These are phyloP conservation scores for Kluyveromyces wickerhamii DNA, from an alignment of 805 yeast species.

Conservation along the genomic window DNA sequence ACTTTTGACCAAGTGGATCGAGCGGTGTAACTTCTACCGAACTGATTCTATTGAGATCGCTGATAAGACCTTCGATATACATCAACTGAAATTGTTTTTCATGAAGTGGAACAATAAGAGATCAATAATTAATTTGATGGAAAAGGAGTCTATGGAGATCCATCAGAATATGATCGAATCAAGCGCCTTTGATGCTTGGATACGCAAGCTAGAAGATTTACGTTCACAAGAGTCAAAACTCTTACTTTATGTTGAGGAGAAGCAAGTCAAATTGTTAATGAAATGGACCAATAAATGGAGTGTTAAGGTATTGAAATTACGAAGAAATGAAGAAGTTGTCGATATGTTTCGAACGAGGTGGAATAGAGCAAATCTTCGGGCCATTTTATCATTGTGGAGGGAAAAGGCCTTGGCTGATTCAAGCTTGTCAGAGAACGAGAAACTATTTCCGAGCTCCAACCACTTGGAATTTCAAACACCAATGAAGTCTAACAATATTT, in stretches of 20 bases:
- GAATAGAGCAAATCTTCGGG: slow-evolving; percentile 34
- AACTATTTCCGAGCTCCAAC: neutral
- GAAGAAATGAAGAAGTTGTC: slow-evolving; percentile 30
- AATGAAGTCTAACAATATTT: neutral
- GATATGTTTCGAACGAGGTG: slow-evolving; percentile 31
- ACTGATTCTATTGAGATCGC: slow-evolving; percentile 10
- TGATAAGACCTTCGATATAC: slow-evolving; percentile 6
- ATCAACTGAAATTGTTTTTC: slow-evolving; percentile 1
- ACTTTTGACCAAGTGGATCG: slow-evolving; percentile 10
- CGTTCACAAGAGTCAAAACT: slow-evolving; percentile 11
- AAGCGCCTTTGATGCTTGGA: slow-evolving; percentile 21
- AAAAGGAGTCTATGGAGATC: slow-evolving; percentile 1
- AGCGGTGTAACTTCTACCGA: slow-evolving; percentile 7
- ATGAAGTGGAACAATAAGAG: neutral
- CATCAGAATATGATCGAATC: slow-evolving; percentile 15
- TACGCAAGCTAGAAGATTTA: slow-evolving; percentile 9
- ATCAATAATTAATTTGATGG: neutral
- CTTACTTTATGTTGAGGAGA: slow-evolving; percentile 13
- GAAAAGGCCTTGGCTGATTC: slow-evolving; percentile 9
- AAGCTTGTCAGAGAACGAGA: neutral
- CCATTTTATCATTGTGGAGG: slow-evolving; percentile 31
- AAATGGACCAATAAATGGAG: slow-evolving; percentile 30
- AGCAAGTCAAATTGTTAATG: slow-evolving; percentile 16
- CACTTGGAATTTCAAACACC: slow-evolving; percentile 2
- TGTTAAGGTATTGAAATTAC: slow-evolving; percentile 26